Evolutionary conservation across 2,329 filamentous ascomycete genomes (phyloP), one percentile per base, ranked within the genome.

Genomic region (Neophaeococcomyces mojaviensis): DNA sequence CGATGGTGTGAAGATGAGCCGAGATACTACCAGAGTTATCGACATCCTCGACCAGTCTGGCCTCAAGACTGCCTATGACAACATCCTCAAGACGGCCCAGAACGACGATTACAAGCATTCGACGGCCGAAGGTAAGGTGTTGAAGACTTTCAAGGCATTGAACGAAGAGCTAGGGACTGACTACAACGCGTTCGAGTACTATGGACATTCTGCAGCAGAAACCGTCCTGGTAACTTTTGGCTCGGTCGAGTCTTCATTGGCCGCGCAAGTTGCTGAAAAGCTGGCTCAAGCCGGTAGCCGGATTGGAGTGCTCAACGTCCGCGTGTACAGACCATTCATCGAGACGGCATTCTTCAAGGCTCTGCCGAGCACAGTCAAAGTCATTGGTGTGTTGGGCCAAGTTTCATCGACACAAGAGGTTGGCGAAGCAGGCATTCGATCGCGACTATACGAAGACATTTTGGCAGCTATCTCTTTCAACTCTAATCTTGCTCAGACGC

Each of bases 131-230:
- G 83, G 81, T 51, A 88, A 84, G 67, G 72, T 82, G n/a, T 65
- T 82, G 36, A 79, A 80, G 55, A 69, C 90, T 6, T 71, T 94
- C 41, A 76, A 79, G 52, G 76, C 82, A 18, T 82, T 94, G 68
- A 98, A 97, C 67, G 79, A 81, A 52, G 88, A 97, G 70, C 81
- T 98, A 19, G 92, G 90, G 48, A 97, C 92, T 36, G 82, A 90
- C 55, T 98, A 98, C 64, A 78, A 83, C 59, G 80, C 88, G 5
- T 98, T 97, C 58, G 92, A 98, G 69, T 98, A 98, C 70, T 78
- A 84, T 59, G 92, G 92, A 19, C 88, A 97, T 62, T 72, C 78
- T 39, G 72, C 80, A 35, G 80, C 92, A 3, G 85, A 90, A 54
- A 81, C 82, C 8, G 88, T 98, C 13, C 71, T 97, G 28, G 88